Evolutionary conservation across 1,284 basidiomycete genomes (phyloP).

Genomic region (Boletus smithii): DNA sequence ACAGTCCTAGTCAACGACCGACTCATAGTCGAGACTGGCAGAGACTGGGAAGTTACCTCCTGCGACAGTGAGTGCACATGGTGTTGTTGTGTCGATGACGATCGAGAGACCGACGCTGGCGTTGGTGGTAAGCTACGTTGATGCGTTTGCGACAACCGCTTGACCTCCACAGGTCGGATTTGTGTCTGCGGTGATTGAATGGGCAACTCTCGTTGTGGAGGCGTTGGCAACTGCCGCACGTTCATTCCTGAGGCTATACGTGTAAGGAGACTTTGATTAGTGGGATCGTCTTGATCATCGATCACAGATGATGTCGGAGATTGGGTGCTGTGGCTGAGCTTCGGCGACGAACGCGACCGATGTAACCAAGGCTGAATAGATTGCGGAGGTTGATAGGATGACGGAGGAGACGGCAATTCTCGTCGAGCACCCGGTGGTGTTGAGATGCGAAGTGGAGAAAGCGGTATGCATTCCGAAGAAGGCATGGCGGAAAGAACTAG

Average conservation of each 20-base stretch:
- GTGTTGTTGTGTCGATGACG: constrained; percentile 18
- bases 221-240: constrained; percentile 31
- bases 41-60: constrained; percentile 3
- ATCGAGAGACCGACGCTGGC: constrained; percentile 20
- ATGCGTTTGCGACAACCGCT: constrained; percentile 21
- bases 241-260: constrained; percentile 23
- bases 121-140: constrained; percentile 32
- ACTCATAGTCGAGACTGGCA: neutral
- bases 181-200: constrained; percentile 14
- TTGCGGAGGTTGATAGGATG: constrained; percentile 31
- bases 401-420: constrained; percentile 32
- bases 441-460: constrained; percentile 22
- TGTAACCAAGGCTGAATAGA: constrained; percentile 32
- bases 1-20: constrained; percentile 18
- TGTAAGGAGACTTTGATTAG: constrained; percentile 11
- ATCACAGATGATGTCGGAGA: constrained; percentile 10
- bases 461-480: constrained; percentile 31
- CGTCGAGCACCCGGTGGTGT: constrained; percentile 21
- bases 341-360: constrained; percentile 33
- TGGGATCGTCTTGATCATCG: constrained; percentile 25
- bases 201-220: constrained; percentile 18
- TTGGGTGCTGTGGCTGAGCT: constrained; percentile 17
- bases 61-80: constrained; percentile 26
- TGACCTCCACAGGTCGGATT: constrained; percentile 8
- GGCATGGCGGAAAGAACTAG: constrained; percentile 29